A percentile compares a stretch with the other conserved stretches of the same genome.
Conservation (phyloP, 768 basidiomycete species). For the Pisolithus tinctorius region DNA sequence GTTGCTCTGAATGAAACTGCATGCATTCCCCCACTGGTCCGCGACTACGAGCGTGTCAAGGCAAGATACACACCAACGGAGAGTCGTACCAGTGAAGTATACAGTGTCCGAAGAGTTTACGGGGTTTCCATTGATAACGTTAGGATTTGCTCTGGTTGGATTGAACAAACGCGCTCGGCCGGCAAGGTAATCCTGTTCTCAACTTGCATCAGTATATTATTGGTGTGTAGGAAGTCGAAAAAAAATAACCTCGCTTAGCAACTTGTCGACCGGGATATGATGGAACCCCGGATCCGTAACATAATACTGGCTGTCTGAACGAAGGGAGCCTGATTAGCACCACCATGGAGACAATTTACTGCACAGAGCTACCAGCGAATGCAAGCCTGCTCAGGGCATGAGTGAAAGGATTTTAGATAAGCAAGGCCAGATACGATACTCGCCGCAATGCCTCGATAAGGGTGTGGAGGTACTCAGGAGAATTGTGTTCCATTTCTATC, state of each 20-base stretch:
- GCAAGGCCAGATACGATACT: constrained; percentile 21
- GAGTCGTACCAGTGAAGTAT: constrained; percentile 70
- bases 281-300: constrained; percentile 84
- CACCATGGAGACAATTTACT: not conserved
- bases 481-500: constrained; percentile 83
- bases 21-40: constrained; percentile 86
- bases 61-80: not conserved
- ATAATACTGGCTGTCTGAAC: constrained; percentile 75
- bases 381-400: constrained; percentile 38
- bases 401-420: not conserved
- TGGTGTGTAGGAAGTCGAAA: not conserved
- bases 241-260: constrained; percentile 72
- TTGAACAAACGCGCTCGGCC: constrained; percentile 78
- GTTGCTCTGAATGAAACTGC: constrained; percentile 86
- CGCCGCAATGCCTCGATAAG: constrained; percentile 82
- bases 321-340: not conserved
- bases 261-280: constrained; percentile 70
- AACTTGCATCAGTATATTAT: constrained; percentile 2
- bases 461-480: constrained; percentile 79
- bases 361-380: constrained; percentile 58
- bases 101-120: constrained; percentile 87
- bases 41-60: constrained; percentile 39
- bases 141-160: constrained; percentile 52
- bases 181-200: constrained; percentile 71
- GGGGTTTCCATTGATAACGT: constrained; percentile 73